Evolutionary conservation across 1,284 basidiomycete genomes (phyloP), one percentile per base, ranked within the genome.

Genomic region (Phellopilus nigrolimitatus): DNA sequence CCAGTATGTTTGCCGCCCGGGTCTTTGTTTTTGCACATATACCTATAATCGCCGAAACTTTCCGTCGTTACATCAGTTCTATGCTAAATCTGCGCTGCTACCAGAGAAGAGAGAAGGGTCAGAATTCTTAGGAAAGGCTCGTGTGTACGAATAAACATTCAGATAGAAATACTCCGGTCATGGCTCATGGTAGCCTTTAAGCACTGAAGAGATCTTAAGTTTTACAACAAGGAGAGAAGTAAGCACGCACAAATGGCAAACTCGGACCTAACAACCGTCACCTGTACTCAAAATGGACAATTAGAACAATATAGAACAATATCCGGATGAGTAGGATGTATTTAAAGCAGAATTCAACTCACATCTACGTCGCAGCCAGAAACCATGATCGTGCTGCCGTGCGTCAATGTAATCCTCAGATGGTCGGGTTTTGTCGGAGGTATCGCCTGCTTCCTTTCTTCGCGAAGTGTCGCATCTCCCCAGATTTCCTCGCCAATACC

Each of bases 341-440:
- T 7, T 4, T 28, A 15, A 17, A 22, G 25, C 8, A 19, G 8
- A 15, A 33, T 31, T 13, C 15, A 8, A 47, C 53, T 33, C 33
- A 54, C 53, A 33, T 49, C 22, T 15, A 54, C 19, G 21, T 49
- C 40, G 4, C 33, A 22, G 2, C 47, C 47, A 24, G 53, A 49
- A 12, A 54, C 8, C 1, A 49, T 25, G 2, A 49, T 22, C 33
- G 46, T 30, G 15, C 48, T 40, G 2, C 53, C 53, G 30, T 54
- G 53, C 3, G 53, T 45, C 34, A 54, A n/a, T 15, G 48, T 49
- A 22, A 54, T 33, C 24, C 34, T 41, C 8, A 48, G 22, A 13
- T 38, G 25, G 27, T 46, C 44, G 13, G 41, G 15, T 8, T 28
- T 22, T 13, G 24, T 36, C 15, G 24, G 5, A 8, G 6, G 10